phyloP scores from a whole-genome alignment of 2,329 filamentous ascomycete genomes.

The Trichoderma arundinaceum region DNA sequence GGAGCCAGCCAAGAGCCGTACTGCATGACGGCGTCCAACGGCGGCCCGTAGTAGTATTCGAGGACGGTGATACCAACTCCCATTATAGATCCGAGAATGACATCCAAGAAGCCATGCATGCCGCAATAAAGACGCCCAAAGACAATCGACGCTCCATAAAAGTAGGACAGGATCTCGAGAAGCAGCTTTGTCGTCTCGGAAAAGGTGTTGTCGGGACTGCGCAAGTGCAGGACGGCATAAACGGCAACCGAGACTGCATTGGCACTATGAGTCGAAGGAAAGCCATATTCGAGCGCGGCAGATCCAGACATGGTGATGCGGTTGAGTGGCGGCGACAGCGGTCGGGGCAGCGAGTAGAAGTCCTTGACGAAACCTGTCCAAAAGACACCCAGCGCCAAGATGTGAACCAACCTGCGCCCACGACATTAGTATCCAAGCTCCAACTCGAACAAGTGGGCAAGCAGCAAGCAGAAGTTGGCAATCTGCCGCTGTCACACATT shows the following conservation, averaged over 20 bases:
- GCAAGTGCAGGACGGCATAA: constrained; percentile 76
- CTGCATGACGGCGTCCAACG: constrained; percentile 74
- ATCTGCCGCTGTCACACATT: neutral
- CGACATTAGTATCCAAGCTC: constrained; percentile 34
- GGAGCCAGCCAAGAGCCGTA: constrained; percentile 68
- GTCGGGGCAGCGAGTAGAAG: constrained; percentile 87
- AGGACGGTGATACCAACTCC: constrained; percentile 68
- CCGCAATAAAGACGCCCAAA: constrained; percentile 93
- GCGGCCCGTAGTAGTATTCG: constrained; percentile 65
- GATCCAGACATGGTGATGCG: constrained; percentile 98
- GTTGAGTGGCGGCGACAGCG: constrained; percentile 87
- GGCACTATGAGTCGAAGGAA: constrained; percentile 94
- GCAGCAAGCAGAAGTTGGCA: neutral
- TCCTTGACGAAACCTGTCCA: constrained; percentile 95
- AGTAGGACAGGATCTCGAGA: constrained; percentile 74
- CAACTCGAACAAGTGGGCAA: neutral
- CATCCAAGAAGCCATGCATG: constrained; percentile 97
- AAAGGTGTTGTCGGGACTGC: constrained; percentile 67
- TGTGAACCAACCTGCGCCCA: constrained; percentile 66
- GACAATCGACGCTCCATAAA: constrained; percentile 88
- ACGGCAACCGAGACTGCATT: constrained; percentile 95
- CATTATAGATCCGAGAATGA: constrained; percentile 77
- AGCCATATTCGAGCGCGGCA: constrained; percentile 93
- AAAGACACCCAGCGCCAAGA: constrained; percentile 79
- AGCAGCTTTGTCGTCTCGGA: constrained; percentile 62